Conservation (phyloP, 495 filamentous ascomycete species). For the Cenococcum geophilum region DNA sequence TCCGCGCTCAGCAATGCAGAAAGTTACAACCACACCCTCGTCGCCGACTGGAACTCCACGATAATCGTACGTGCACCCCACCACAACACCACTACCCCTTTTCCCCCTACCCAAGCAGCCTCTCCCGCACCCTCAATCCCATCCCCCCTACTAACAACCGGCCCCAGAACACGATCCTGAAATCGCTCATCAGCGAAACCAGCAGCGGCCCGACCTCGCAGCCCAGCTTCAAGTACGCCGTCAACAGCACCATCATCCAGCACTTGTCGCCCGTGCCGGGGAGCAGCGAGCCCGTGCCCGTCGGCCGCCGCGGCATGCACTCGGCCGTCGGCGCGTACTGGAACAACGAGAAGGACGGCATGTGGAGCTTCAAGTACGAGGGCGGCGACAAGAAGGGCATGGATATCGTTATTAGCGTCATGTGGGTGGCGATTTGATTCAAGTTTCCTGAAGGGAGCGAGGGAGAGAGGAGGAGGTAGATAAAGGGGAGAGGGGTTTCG, state of each 20-base stretch:
- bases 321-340: conserved; percentile 90
- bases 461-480: not conserved
- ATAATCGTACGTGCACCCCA: conserved; percentile 68
- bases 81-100: not conserved
- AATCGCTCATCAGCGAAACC: conserved; percentile 76
- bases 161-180: conserved; percentile 73
- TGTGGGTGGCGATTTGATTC: conserved; percentile 60
- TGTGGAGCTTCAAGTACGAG: conserved; percentile 96
- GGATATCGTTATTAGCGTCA: conserved; percentile 85
- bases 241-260: conserved; percentile 97
- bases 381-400: conserved; percentile 75
- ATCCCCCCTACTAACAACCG: not conserved
- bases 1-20: conserved; percentile 61
- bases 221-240: conserved; percentile 73
- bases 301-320: conserved; percentile 90
- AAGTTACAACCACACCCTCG: conserved; percentile 74
- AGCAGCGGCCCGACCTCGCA: conserved; percentile 42
- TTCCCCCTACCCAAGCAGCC: conserved; percentile 32
- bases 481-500: not conserved
- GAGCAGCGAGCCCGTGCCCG: conserved; percentile 44
- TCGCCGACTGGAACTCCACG: conserved; percentile 75
- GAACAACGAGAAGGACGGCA: conserved; percentile 95
- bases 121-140: not conserved
- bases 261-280: conserved; percentile 53
- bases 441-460: not conserved